Conservation (phyloP, 371 early-diverging fungal genomes). For the Nematocida minor region DNA sequence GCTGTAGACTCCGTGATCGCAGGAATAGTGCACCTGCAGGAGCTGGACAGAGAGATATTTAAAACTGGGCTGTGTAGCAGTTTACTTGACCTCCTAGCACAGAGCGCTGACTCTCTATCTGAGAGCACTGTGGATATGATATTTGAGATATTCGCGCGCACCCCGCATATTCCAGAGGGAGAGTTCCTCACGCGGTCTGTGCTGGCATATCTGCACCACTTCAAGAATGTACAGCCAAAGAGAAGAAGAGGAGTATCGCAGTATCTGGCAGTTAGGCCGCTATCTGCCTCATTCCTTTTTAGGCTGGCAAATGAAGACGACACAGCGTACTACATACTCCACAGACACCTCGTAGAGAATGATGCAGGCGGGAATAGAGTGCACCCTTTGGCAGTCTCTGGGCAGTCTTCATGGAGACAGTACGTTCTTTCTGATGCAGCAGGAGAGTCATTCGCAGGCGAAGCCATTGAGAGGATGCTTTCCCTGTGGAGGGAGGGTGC, state of each 20-base stretch:
- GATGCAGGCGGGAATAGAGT: neutral
- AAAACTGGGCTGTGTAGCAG: constrained; percentile 23
- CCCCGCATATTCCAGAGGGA: constrained; percentile 2
- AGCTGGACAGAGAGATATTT: constrained; percentile 16
- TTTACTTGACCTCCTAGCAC: constrained; percentile 18
- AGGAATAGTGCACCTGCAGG: constrained; percentile 31
- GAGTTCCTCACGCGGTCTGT: constrained; percentile 40
- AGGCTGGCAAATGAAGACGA: constrained; percentile 46
- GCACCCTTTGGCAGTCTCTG: neutral
- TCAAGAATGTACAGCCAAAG: constrained; percentile 20
- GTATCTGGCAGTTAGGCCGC: constrained; percentile 3
- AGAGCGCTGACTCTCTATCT: neutral
- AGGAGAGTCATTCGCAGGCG: neutral
- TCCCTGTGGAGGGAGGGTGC: constrained; percentile 26
- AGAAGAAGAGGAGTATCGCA: neutral
- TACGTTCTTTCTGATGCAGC: constrained; percentile 13
- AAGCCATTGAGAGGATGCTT: constrained; percentile 7
- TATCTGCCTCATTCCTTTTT: constrained; percentile 14
- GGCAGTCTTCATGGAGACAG: constrained; percentile 45
- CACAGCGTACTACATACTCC: constrained; percentile 41
- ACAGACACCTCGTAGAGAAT: neutral
- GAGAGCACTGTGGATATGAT: constrained; percentile 10
- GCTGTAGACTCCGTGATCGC: constrained; percentile 6
- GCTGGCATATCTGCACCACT: constrained; percentile 12
- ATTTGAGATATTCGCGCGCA: constrained; percentile 29